phyloP scores from a whole-genome alignment of 495 filamentous ascomycete species.

The Lichina pygmaea region DNA sequence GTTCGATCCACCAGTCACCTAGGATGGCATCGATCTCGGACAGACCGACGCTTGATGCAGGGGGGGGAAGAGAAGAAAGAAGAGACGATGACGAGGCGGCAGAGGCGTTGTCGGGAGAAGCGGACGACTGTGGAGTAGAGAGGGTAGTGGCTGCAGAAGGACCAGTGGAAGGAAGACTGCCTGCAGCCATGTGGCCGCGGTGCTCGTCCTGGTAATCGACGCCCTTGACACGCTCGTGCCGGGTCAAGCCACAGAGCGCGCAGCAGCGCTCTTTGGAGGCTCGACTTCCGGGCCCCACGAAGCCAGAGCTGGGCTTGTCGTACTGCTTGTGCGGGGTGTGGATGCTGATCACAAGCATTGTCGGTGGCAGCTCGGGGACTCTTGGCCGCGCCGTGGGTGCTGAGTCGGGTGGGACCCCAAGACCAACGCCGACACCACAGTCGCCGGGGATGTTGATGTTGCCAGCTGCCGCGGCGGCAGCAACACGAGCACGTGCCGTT shows the following conservation, averaged over 20 bases:
- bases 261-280: conserved; percentile 39
- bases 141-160: too few species aligned
- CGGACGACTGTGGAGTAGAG: too few species aligned
- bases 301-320: conserved; percentile 25
- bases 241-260: conserved; percentile 62
- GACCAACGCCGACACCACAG: too few species aligned
- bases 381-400: neutral
- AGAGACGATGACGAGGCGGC: neutral
- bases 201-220: conserved; percentile 45
- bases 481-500: conserved; percentile 20
- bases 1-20: too few species aligned
- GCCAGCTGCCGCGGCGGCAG: neutral
- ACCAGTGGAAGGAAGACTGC: too few species aligned
- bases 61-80: neutral
- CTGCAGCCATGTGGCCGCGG: too few species aligned
- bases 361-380: neutral
- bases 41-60: neutral
- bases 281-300: conserved; percentile 24
- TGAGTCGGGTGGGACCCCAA: too few species aligned
- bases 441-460: neutral
- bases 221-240: conserved; percentile 53
- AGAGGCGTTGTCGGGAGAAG: too few species aligned
- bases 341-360: conserved; percentile 22
- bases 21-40: neutral
- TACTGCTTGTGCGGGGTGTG: conserved; percentile 35